phyloP scores from a whole-genome alignment of 345 rosid species.

The Eucalyptus polybractea region DNA sequence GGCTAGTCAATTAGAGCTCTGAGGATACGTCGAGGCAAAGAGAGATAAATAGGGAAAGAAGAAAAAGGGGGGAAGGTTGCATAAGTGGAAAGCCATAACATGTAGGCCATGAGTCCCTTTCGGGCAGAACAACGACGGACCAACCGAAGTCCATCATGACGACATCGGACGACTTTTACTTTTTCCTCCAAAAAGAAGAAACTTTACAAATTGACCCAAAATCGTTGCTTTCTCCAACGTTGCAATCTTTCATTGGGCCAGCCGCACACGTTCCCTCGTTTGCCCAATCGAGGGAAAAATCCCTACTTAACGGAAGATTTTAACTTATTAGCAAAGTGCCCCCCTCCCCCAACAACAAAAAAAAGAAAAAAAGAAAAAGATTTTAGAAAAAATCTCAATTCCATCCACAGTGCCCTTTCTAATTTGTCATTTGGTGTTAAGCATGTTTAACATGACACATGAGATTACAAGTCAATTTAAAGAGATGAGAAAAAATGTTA shows the following conservation, averaged over 20 bases:
- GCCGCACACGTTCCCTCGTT: not conserved
- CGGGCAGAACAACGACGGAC: not conserved
- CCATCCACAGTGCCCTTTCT: not conserved
- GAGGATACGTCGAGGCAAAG: not conserved
- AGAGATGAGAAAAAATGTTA: not conserved
- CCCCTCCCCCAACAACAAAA: not conserved
- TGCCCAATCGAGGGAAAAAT: not conserved
- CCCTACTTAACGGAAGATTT: not conserved
- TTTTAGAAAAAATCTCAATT: not conserved
- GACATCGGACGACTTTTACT: not conserved
- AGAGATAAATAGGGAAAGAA: not conserved
- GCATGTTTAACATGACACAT: not conserved
- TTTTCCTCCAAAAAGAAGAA: not conserved
- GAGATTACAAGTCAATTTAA: not conserved
- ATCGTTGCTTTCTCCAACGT: not conserved
- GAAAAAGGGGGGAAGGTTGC: not conserved
- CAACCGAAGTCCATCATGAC: not conserved
- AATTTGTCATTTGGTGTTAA: not conserved
- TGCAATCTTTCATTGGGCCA: not conserved
- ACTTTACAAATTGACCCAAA: not conserved
- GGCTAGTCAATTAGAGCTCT: not conserved
- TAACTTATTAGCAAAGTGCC: not conserved
- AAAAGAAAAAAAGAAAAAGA: not conserved
- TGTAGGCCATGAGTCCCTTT: not conserved
- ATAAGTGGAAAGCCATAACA: not conserved